A percentile compares a stretch with the other conserved stretches of the same genome.
phyloP scores from a whole-genome alignment of 352 stramenopile species.

The Phytophthora boehmeriae region DNA sequence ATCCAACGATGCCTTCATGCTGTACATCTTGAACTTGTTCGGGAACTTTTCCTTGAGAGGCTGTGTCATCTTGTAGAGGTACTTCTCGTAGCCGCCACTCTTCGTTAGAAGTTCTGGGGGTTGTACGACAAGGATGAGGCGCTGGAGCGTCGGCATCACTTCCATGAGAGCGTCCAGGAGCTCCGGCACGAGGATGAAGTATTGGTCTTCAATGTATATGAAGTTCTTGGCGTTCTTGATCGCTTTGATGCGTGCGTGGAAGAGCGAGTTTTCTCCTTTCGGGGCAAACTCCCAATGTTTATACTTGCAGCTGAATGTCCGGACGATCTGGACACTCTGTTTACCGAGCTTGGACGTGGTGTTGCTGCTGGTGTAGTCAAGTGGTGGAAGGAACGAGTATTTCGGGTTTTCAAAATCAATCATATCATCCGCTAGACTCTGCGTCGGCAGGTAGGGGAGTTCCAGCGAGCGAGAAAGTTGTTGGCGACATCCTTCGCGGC shows the following conservation, averaged over 20 bases:
- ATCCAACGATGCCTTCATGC: constrained; percentile 32
- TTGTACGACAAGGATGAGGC: constrained; percentile 54
- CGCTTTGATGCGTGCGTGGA: constrained; percentile 55
- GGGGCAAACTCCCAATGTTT: constrained; percentile 53
- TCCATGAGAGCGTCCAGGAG: constrained; percentile 47
- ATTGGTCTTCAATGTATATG: constrained; percentile 76
- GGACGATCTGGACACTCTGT: constrained; percentile 54
- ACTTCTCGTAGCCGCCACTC: constrained; percentile 46
- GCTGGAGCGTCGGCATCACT: constrained; percentile 43
- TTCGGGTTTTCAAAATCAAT: constrained; percentile 57
- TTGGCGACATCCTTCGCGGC: constrained; percentile 49
- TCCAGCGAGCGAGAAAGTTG: constrained; percentile 64
- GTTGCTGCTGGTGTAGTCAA: constrained; percentile 17
- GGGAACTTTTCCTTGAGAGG: constrained; percentile 44
- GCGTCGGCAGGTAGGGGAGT: constrained; percentile 38
- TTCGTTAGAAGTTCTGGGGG: constrained; percentile 26
- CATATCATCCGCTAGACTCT: constrained; percentile 36
- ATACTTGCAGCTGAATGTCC: constrained; percentile 64
- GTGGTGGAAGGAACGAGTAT: constrained; percentile 20
- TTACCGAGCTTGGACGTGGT: constrained; percentile 17
- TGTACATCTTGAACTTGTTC: constrained; percentile 58
- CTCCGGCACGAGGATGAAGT: constrained; percentile 57
- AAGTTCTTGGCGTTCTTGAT: constrained; percentile 63
- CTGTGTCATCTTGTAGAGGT: constrained; percentile 49
- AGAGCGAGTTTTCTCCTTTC: constrained; percentile 49